These are phyloP conservation scores for Colletotrichum brevisporum DNA, from an alignment of 2,329 filamentous ascomycete species.

Conservation along the genomic window DNA sequence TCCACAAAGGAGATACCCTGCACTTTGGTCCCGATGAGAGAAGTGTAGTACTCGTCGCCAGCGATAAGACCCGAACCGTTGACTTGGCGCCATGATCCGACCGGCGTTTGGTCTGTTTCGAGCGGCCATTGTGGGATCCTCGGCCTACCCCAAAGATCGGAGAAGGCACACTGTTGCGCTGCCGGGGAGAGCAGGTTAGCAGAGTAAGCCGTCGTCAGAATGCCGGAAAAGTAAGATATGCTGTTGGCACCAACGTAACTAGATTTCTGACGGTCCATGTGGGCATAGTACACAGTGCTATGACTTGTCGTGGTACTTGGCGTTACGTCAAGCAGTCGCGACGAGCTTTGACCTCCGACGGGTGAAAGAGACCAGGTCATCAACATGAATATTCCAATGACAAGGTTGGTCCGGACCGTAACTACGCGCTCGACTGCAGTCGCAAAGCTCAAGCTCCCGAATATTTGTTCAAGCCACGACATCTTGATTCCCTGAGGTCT, in stretches of 20 bases:
- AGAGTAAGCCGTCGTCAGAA: slow-evolving; percentile 3
- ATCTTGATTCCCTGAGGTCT: slow-evolving; percentile 14
- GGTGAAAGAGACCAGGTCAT: slow-evolving; percentile 25
- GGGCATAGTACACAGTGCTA: slow-evolving; percentile 3
- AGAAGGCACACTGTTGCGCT: background rate
- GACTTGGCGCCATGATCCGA: background rate
- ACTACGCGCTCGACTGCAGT: slow-evolving; percentile 12
- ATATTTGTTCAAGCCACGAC: slow-evolving; percentile 20
- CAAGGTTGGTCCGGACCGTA: background rate
- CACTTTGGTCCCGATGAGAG: background rate
- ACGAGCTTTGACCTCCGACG: slow-evolving; percentile 16
- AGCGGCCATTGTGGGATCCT: slow-evolving; percentile 23
- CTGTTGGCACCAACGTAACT: background rate
- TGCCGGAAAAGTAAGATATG: background rate
- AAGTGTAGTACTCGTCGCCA: background rate
- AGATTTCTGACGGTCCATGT: background rate
- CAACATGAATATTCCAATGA: slow-evolving; percentile 3
- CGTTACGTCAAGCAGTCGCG: background rate
- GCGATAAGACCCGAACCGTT: background rate
- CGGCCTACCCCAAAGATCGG: slow-evolving; percentile 10
- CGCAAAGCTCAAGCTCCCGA: slow-evolving; percentile 29
- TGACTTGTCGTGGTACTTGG: background rate
- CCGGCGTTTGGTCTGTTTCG: background rate
- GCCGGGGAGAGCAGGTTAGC: background rate
- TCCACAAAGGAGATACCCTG: background rate